Percentiles rank a stretch among this genome's conserved stretches.
phyloP scores from a whole-genome alignment of 306 rosid genomes.

The Castanea crenata region DNA sequence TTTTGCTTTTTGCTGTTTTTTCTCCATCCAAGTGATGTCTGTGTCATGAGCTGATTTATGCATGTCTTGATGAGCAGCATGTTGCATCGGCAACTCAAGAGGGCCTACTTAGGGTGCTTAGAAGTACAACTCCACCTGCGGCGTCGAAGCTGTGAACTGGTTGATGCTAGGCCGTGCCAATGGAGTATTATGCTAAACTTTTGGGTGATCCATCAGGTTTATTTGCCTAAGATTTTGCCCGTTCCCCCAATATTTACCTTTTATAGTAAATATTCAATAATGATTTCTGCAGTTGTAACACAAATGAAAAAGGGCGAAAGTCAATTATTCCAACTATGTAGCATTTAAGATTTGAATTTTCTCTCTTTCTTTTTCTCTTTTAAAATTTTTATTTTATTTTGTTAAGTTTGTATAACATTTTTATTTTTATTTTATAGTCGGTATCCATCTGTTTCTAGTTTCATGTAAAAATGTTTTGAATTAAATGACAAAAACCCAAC shows the following conservation, averaged over 20 bases:
- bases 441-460: too few relatives aligned
- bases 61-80: conserved; percentile 34
- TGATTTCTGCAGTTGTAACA: background rate
- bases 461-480: too few relatives aligned
- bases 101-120: conserved; percentile 57
- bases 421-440: too few relatives aligned
- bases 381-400: too few relatives aligned
- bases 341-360: background rate
- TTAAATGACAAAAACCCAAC: too few relatives aligned
- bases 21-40: background rate
- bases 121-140: conserved; percentile 20
- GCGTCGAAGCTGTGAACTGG: conserved; percentile 58
- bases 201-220: background rate
- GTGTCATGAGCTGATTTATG: conserved; percentile 15
- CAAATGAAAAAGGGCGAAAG: background rate
- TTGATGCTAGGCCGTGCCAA: background rate
- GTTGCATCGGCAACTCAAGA: conserved; percentile 71
- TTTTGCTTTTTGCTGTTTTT: background rate
- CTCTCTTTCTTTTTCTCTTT: too few relatives aligned
- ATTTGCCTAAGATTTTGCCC: background rate
- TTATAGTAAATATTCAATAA: background rate
- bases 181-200: background rate
- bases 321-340: too few relatives aligned
- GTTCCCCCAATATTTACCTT: background rate
- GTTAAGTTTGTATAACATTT: too few relatives aligned